phyloP scores from a whole-genome alignment of 2,329 filamentous ascomycete species.

The Plenodomus biglobosus region DNA sequence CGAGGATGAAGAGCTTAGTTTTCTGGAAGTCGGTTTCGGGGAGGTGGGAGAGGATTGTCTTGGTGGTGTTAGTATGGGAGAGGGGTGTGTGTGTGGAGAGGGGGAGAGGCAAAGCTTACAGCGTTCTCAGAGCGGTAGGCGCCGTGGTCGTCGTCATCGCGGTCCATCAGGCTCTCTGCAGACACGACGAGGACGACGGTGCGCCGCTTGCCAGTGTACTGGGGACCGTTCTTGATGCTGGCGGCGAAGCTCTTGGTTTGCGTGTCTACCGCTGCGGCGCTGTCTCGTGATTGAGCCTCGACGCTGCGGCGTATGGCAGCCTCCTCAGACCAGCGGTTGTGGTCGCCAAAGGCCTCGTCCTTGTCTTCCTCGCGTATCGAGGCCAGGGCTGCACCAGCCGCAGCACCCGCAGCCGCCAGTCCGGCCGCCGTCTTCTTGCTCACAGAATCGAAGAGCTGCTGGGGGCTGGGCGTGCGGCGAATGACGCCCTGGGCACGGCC shows the following conservation, averaged over 20 bases:
- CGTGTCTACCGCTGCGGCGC: slow-evolving; percentile 34
- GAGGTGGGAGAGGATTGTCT: slow-evolving; percentile 80
- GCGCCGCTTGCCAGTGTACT: slow-evolving; percentile 52
- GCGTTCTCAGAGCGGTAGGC: slow-evolving; percentile 71
- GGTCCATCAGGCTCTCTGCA: slow-evolving; percentile 66
- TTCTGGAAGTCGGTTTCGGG: slow-evolving; percentile 73
- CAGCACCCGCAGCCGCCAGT: slow-evolving; percentile 78
- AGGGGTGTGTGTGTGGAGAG: not conserved
- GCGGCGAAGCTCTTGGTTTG: slow-evolving; percentile 39
- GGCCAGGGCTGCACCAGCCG: slow-evolving; percentile 77
- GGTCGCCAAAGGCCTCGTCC: slow-evolving; percentile 72
- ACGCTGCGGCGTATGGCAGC: slow-evolving; percentile 64
- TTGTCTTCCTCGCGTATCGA: slow-evolving; percentile 83
- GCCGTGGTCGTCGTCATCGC: slow-evolving; percentile 58
- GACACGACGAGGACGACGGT: slow-evolving; percentile 88
- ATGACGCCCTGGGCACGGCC: slow-evolving; percentile 79
- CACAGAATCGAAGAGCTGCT: slow-evolving; percentile 83
- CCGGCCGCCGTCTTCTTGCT: slow-evolving; percentile 79
- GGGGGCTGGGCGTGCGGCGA: slow-evolving; percentile 79
- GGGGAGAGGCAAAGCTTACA: slow-evolving; percentile 56
- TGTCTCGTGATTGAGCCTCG: slow-evolving; percentile 42
- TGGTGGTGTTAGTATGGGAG: slow-evolving; percentile 21
- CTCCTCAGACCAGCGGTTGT: slow-evolving; percentile 91
- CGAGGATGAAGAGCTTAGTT: slow-evolving; percentile 81
- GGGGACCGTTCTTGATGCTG: slow-evolving; percentile 27